Conservation (phyloP, 2,329 filamentous ascomycete species). For the Salinomyces thailandicus region DNA sequence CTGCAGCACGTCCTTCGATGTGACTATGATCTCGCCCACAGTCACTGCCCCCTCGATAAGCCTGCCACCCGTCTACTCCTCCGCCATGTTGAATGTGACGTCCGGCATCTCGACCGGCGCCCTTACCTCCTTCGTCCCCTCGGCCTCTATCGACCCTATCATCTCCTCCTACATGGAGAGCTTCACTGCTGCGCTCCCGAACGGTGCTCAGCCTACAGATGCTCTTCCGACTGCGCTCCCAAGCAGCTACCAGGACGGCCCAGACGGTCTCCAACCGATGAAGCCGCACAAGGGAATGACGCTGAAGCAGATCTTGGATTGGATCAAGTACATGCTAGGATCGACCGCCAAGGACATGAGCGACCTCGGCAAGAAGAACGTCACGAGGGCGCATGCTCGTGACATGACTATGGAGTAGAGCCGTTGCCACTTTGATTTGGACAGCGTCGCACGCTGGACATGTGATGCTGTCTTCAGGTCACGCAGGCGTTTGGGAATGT, state of each 20-base stretch:
- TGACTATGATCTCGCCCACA: constrained; percentile 1
- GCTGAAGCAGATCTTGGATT: constrained; percentile 13
- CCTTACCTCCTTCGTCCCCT: constrained; percentile 12
- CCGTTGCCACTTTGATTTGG: not conserved
- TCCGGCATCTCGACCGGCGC: constrained; percentile 8
- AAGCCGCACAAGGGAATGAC: constrained; percentile 9
- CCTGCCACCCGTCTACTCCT: constrained; percentile 11
- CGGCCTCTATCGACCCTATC: constrained; percentile 11
- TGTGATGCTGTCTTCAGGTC: too few relatives aligned
- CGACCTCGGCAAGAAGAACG: not conserved
- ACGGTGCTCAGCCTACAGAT: constrained; percentile 8
- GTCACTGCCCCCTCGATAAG: constrained; percentile 10
- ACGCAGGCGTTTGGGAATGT: too few relatives aligned
- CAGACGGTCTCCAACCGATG: not conserved
- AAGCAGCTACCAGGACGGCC: constrained; percentile 8
- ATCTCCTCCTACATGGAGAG: constrained; percentile 11
- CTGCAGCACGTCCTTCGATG: not conserved
- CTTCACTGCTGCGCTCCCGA: constrained; percentile 13
- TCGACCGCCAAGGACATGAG: constrained; percentile 4
- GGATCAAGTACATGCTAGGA: constrained; percentile 12
- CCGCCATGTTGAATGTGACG: constrained; percentile 11
- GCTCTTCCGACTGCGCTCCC: constrained; percentile 11
- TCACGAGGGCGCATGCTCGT: constrained; percentile 4
- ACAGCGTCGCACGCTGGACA: not conserved
- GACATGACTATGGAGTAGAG: constrained; percentile 1